phyloP scores from a whole-genome alignment of 2,329 filamentous ascomycete genomes.

The Ascochyta lentis region DNA sequence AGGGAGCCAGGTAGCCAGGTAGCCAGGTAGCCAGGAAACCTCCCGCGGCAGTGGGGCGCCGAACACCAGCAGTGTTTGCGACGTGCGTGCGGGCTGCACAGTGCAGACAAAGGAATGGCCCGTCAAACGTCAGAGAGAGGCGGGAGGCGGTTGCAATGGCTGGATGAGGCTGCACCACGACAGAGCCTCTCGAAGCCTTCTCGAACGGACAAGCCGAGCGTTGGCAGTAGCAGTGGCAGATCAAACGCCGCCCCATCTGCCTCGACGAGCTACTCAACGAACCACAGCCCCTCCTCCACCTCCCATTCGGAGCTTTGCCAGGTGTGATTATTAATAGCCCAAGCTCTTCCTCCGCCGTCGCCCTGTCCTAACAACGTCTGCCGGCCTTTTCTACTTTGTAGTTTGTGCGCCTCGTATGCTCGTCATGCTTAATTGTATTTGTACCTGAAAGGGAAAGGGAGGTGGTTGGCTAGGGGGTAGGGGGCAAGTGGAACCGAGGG shows the following conservation, averaged over 20 bases:
- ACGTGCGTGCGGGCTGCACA: background rate
- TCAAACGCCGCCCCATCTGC: constrained; percentile 4
- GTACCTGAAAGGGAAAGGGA: background rate
- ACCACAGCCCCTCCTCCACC: constrained; percentile 11
- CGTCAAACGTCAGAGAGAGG: background rate
- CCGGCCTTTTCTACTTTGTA: background rate
- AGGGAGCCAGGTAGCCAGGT: too few species aligned
- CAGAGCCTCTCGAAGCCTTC: constrained; percentile 21
- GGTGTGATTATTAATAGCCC: constrained; percentile 9
- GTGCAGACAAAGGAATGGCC: constrained; percentile 7
- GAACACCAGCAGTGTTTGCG: constrained; percentile 5
- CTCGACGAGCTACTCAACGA: constrained; percentile 7
- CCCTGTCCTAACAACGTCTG: constrained; percentile 6
- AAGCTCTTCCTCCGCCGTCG: background rate
- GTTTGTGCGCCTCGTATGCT: background rate
- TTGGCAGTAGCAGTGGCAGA: constrained; percentile 9
- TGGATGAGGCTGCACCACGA: constrained; percentile 7
- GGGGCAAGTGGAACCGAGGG: constrained; percentile 11
- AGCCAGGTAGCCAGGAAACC: constrained; percentile 7
- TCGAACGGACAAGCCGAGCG: constrained; percentile 25
- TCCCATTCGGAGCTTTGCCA: constrained; percentile 4
- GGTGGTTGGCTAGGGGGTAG: constrained; percentile 1
- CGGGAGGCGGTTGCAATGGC: background rate
- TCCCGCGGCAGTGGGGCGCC: constrained; percentile 17
- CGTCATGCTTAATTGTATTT: background rate